These are phyloP conservation scores for Phylloporus rhodoxanthus DNA, from an alignment of 768 basidiomycete genomes.

Conservation along the genomic window DNA sequence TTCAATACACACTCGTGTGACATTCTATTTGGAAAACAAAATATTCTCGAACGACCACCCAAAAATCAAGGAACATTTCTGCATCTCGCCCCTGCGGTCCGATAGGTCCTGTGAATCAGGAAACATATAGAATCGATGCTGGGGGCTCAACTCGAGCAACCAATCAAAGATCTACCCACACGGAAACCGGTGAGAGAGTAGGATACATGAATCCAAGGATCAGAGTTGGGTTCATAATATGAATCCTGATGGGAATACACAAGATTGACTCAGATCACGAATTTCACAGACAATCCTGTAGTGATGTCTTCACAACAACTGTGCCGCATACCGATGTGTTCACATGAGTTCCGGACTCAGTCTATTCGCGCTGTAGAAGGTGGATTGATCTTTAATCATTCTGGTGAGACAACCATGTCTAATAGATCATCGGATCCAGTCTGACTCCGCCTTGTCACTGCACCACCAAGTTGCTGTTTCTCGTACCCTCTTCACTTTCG, in stretches of 20 bases:
- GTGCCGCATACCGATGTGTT: constrained; percentile 1
- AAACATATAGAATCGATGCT: neutral
- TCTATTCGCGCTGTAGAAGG: neutral
- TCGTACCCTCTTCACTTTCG: neutral
- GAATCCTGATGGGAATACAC: constrained; percentile 1
- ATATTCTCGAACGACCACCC: neutral
- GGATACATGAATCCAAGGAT: constrained; percentile 15
- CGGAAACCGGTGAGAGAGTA: neutral
- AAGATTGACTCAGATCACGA: neutral
- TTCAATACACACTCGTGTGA: constrained; percentile 1
- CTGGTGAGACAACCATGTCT: neutral
- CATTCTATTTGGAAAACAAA: neutral
- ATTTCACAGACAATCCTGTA: constrained; percentile 1
- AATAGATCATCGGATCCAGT: constrained; percentile 1
- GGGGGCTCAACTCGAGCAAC: constrained; percentile 2
- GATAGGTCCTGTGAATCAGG: constrained; percentile 1
- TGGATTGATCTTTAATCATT: neutral
- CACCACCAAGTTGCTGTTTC: neutral
- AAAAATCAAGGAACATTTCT: constrained; percentile 1
- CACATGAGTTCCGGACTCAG: constrained; percentile 1
- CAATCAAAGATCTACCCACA: constrained; percentile 5
- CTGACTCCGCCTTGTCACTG: neutral
- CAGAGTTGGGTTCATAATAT: constrained; percentile 6
- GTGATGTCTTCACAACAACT: constrained; percentile 3
- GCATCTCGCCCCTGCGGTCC: constrained; percentile 5